Percentiles rank a stretch among this genome's conserved stretches.
phyloP scores from a whole-genome alignment of 2,329 filamentous ascomycete species.

The Aspergillus calidoustus region DNA sequence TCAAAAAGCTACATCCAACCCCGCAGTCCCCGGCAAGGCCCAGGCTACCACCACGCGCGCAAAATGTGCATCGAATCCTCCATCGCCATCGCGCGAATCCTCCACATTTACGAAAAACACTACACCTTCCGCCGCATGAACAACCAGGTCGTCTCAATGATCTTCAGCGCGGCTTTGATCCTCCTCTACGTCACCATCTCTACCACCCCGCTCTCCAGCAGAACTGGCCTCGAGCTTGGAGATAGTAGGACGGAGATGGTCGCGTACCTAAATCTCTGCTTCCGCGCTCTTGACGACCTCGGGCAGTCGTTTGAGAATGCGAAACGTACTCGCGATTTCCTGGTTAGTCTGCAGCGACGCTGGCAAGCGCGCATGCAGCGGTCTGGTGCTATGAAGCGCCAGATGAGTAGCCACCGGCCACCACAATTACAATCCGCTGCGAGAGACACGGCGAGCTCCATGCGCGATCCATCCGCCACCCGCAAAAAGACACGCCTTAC shows the following conservation, averaged over 20 bases:
- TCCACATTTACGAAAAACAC: constrained; percentile 46
- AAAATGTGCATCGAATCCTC: constrained; percentile 50
- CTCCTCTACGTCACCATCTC: constrained; percentile 45
- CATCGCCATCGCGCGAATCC: constrained; percentile 44
- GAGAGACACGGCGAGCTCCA: neutral
- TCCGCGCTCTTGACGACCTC: constrained; percentile 48
- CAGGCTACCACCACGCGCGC: constrained; percentile 49
- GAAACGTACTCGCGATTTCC: constrained; percentile 45
- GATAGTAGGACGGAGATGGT: constrained; percentile 39
- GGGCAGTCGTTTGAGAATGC: constrained; percentile 48
- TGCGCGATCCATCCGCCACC: neutral
- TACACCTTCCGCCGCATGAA: constrained; percentile 52
- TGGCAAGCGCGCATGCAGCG: constrained; percentile 39
- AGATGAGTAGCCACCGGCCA: constrained; percentile 4
- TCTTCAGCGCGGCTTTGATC: constrained; percentile 50
- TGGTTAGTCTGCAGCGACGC: constrained; percentile 43
- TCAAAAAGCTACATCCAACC: constrained; percentile 50
- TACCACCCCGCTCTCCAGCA: constrained; percentile 32
- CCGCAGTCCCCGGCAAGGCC: constrained; percentile 46
- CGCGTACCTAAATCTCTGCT: constrained; percentile 46
- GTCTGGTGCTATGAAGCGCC: constrained; percentile 16
- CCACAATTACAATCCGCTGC: neutral
- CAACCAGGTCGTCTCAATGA: constrained; percentile 50
- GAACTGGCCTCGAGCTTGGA: constrained; percentile 26
- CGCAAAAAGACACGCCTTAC: constrained; percentile 7